A percentile compares a stretch with the other conserved stretches of the same genome.
These are phyloP conservation scores for Aspergillus terreus DNA, from an alignment of 2,329 filamentous ascomycete genomes.

Conservation along the genomic window DNA sequence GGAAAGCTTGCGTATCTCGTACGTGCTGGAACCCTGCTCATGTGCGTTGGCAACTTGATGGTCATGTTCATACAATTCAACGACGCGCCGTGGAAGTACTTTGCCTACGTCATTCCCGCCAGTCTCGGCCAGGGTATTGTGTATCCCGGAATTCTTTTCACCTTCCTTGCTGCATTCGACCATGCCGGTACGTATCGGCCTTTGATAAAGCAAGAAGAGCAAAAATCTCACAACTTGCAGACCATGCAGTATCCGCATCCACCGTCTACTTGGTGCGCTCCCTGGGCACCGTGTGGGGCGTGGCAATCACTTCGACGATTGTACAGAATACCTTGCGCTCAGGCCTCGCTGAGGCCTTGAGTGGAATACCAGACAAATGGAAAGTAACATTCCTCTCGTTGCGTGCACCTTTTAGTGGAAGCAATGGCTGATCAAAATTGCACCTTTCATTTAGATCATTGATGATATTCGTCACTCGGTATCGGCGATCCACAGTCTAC, in stretches of 20 bases:
- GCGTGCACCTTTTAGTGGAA: neutral
- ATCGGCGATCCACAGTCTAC: constrained; percentile 52
- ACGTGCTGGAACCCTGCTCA: constrained; percentile 38
- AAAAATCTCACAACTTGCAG: constrained; percentile 31
- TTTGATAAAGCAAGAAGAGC: neutral
- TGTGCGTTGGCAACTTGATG: constrained; percentile 43
- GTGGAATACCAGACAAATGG: constrained; percentile 55
- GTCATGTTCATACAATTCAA: constrained; percentile 40
- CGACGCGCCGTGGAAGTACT: constrained; percentile 44
- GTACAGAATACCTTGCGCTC: constrained; percentile 59
- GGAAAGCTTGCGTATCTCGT: constrained; percentile 42
- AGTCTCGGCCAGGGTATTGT: constrained; percentile 47
- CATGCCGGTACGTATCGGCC: constrained; percentile 49
- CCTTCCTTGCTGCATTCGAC: constrained; percentile 59
- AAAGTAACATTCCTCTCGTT: constrained; percentile 45
- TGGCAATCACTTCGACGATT: constrained; percentile 60
- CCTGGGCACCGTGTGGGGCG: constrained; percentile 61
- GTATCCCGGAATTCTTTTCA: constrained; percentile 54
- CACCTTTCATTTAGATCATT: constrained; percentile 47
- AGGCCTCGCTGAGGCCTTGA: constrained; percentile 52
- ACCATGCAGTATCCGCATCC: constrained; percentile 61
- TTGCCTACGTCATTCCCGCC: constrained; percentile 43
- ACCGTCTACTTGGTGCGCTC: constrained; percentile 63
- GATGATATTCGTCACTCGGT: constrained; percentile 61
- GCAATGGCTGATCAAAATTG: constrained; percentile 24